A percentile compares a stretch with the other conserved stretches of the same genome.
Conservation (phyloP, 768 basidiomycete species). For the Lentinula edodes region DNA sequence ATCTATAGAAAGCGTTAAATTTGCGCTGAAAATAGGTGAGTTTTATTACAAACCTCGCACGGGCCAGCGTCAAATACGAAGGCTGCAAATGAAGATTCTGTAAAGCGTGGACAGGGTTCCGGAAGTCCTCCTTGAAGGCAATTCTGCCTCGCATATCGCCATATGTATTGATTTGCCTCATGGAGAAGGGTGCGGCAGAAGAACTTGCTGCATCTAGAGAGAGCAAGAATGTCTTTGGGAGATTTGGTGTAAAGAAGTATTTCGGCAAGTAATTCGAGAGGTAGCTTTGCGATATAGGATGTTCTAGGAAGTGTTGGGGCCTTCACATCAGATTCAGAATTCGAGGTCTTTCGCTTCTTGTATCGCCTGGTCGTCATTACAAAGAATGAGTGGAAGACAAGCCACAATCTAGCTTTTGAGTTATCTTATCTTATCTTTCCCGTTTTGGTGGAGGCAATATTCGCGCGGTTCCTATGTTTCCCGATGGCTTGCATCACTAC, state of each 20-base stretch:
- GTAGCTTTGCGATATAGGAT: conserved; percentile 25
- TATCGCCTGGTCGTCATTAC: not conserved
- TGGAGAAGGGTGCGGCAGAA: conserved; percentile 2
- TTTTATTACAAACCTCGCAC: conserved; percentile 42
- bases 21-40: not conserved
- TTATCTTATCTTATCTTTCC: not conserved
- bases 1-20: conserved; percentile 17
- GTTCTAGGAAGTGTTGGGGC: not conserved
- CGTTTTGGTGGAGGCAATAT: too few relatives aligned
- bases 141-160: conserved; percentile 45
- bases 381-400: too few relatives aligned
- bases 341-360: not conserved
- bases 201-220: conserved; percentile 52
- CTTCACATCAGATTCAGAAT: not conserved
- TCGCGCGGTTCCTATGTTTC: not conserved
- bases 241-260: conserved; percentile 49
- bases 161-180: conserved; percentile 38
- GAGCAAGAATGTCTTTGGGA: conserved; percentile 47
- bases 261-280: conserved; percentile 61
- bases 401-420: too few relatives aligned
- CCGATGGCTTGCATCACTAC: not conserved
- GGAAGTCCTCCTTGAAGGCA: conserved; percentile 32
- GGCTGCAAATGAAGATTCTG: conserved; percentile 58
- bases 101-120: conserved; percentile 25
- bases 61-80: conserved; percentile 53